Percentiles rank a stretch among this genome's conserved stretches.
phyloP scores from a whole-genome alignment of 495 filamentous ascomycete species.

The Neurospora sp. region DNA sequence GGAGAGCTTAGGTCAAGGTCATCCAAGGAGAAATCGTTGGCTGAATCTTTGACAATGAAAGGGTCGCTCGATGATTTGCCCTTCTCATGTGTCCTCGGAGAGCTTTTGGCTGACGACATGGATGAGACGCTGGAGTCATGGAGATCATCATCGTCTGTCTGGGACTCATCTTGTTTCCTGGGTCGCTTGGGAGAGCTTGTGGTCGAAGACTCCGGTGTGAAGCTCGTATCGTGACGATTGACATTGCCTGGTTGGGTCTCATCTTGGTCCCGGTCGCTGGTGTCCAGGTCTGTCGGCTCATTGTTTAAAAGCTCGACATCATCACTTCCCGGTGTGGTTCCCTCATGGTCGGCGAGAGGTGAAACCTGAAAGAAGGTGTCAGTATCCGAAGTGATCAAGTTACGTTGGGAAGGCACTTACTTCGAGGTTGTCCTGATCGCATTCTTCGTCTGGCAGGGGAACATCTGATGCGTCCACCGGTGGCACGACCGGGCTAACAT shows the following conservation, averaged over 20 bases:
- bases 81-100: neutral
- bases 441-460: neutral
- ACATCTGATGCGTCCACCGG: neutral
- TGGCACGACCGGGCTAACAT: neutral
- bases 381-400: neutral
- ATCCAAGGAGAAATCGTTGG: neutral
- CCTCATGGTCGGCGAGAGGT: neutral
- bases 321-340: neutral
- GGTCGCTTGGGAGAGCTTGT: too few species aligned
- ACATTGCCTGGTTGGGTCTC: neutral
- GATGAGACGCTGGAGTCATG: too few species aligned
- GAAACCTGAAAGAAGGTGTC: neutral
- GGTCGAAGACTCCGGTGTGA: too few species aligned
- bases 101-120: too few species aligned
- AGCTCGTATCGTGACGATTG: neutral
- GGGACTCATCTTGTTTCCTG: too few species aligned
- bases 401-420: neutral
- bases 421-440: neutral
- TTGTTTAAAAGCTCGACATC: neutral
- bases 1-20: neutral
- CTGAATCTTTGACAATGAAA: neutral
- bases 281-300: neutral
- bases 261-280: neutral
- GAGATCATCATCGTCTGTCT: too few species aligned
- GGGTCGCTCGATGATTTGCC: neutral